Base-by-base conservation (phyloP, 1,284 basidiomycete genomes). In the Paramarasmius palmivorus region DNA sequence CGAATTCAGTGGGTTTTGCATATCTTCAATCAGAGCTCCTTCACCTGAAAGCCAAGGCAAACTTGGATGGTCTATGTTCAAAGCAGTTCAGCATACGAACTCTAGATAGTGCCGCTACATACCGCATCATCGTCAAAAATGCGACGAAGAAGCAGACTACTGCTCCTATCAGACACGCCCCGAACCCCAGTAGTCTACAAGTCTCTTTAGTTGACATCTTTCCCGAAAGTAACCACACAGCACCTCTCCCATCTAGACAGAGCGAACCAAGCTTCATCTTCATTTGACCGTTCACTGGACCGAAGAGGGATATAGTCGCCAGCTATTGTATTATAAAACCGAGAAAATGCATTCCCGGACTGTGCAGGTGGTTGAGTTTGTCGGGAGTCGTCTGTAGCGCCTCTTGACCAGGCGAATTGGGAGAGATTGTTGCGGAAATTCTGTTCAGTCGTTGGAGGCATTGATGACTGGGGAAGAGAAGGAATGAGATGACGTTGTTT, bases 181-280 rank as follows among this genome's bases (percentile, higher is more conserved):
- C 83, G 69, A 99, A 99, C n/a, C 94, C 96, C 7, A 98, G 74
- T 61, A 99, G 78, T 62, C 92, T 94, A 46, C 48, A 39, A 35
- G 29, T 7, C 15, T 37, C 20, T 15, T 40, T 14, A 52, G 10
- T 12, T 34, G 37, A 34, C 26, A n/a, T 9, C 15, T 32, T 4
- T 17, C 15, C n/a, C 14, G 6, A 32, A 6, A 10, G 17, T 8
- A 36, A 17, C 12, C 6, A 20, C 8, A 25, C 15, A 25, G 61
- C 61, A 93, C 88, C 88, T 80, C 68, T 95, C 92, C 93, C 93
- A 95, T 70, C 92, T 79, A 40, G 90, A 93, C 49, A 98, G 73
- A 32, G 95, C 93, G 72, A 96, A 93, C 78, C 90, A 98, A 2
- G 96, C 96, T 67, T 98, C 95, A 64, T 99, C 96, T 70, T 99